These are phyloP conservation scores for Uronychia setigera DNA, from an alignment of 73 alveolate genomes.

Conservation along the genomic window DNA sequence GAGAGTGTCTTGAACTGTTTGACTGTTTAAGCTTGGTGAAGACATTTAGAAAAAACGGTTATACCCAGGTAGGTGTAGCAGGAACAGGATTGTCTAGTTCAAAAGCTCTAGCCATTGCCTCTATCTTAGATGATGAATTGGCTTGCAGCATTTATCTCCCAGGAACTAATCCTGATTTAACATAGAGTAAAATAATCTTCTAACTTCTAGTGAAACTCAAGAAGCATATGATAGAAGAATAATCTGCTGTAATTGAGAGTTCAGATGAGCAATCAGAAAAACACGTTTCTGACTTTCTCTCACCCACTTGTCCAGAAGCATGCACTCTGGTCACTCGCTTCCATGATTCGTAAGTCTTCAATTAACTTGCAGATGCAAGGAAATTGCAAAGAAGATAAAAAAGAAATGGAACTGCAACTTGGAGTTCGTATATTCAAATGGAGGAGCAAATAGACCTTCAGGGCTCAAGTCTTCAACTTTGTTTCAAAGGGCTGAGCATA, in stretches of 20 bases:
- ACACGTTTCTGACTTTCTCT: too few species aligned
- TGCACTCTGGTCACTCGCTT: background rate
- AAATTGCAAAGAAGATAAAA: background rate
- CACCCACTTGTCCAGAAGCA: background rate
- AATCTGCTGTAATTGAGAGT: too few species aligned
- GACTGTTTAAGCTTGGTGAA: background rate
- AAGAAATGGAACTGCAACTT: background rate
- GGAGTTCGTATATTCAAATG: background rate
- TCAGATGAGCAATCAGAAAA: too few species aligned
- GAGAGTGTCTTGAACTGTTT: background rate
- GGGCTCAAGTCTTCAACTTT: too few species aligned
- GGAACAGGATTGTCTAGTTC: background rate
- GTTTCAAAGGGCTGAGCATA: background rate
- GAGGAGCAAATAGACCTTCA: background rate
- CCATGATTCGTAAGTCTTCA: background rate
- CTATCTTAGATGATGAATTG: background rate
- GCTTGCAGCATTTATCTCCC: background rate
- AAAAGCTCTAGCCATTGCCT: background rate
- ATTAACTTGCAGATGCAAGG: background rate
- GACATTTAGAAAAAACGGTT: background rate
- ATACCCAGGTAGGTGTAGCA: background rate
- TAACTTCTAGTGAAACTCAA: too few species aligned
- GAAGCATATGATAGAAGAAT: too few species aligned
- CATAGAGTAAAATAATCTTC: too few species aligned
- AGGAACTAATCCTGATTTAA: background rate